Evolutionary conservation across 192 early-diverging fungal genomes (phyloP), one percentile per base, ranked within the genome.

Genomic region (Podila epigama): DNA sequence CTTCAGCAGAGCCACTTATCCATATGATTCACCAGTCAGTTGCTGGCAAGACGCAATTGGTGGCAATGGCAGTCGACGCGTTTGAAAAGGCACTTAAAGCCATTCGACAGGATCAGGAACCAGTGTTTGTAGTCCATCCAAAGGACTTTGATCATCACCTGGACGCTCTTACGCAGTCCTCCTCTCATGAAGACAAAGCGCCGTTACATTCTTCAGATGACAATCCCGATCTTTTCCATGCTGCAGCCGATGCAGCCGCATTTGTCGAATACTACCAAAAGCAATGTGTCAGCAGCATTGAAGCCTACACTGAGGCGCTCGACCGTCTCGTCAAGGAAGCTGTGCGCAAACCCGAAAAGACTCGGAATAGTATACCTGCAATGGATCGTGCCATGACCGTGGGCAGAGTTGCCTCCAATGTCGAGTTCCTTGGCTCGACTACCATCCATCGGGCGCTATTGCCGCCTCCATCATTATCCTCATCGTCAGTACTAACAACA

Each of bases 371-470:
- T 2, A 22, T 77, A n/a, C 61, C 60, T 13, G 73, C 73, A 0
- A 37, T 77, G 52, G 66, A 77, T 48, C 32, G 73, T 1, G 60
- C 73, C 35, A 77, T 77, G 73, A 77, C 73, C 1, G 41, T 77
- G 0, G 73, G 73, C 2, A 35, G 73, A 9, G 60, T 77, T 25
- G 73, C 73, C 6, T 59, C 48, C 7, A 48, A 61, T 5, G 39
- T 77, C 22, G 66, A 44, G 1, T 51, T 66, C 7, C 61, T 68
- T 65, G 61, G 61, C 7, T 34, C 13, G 29, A 18, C 28, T n/a
- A n/a, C n/a, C 9, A 42, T 77, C 50, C 66, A 77, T 34, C 20
- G 51, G 7, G 56, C 62, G 0, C 12, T 77, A 55, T 7, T 37
- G 9, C 57, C 69, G 2, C 62, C 60, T 13, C 20, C n/a, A n/a